Base-by-base conservation (phyloP, 177 flowering plant species). In the Telopea speciosissima region DNA sequence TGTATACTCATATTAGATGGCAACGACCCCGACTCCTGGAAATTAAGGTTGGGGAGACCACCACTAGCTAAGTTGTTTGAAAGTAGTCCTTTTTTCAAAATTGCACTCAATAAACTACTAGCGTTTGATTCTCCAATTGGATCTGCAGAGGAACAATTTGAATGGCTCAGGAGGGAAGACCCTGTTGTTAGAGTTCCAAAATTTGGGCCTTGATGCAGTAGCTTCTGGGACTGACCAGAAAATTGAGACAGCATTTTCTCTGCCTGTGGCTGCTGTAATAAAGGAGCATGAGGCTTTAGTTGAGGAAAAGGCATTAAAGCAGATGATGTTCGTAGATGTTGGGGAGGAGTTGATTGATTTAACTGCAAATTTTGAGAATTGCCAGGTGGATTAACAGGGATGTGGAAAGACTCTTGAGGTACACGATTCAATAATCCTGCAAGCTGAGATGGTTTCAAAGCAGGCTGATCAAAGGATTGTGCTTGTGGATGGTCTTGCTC, bases 101-200 rank as follows among this genome's bases (percentile, higher is more conserved):
- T 83, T 31, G 90, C 87, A 74, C 87, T 85, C 78, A 86, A 78
- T 72, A 90, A 77, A 80, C 79, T 83, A 77, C 85, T 78, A 1
- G 87, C 78, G 65, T 81, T 85, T 3, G 87, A 75, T 63, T 79
- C 79, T 58, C 73, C 90, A 25, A 80, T 56, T 25, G 67, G 56
- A 62, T 86, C 86, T 63, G 72, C 63, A 25, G 72, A 63, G 63
- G 71, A 75, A 63, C 70, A 65, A 76, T 61, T 77, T 26, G 79
- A 59, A 63, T 75, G 70, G n/a, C 79, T 82, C 19, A 83, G 72
- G 26, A 49, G 70, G 36, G 83, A 75, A 63, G 66, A 73, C 25
- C 63, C 84, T 5, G 28, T 19, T 12, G 68, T 63, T 56, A 76
- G 66, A 23, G 76, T 49, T 61, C 75, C 82, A 63, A 70, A 54